Evolutionary conservation across 164 flowering plant genomes (phyloP).

Genomic region (Vitis labrusca): DNA sequence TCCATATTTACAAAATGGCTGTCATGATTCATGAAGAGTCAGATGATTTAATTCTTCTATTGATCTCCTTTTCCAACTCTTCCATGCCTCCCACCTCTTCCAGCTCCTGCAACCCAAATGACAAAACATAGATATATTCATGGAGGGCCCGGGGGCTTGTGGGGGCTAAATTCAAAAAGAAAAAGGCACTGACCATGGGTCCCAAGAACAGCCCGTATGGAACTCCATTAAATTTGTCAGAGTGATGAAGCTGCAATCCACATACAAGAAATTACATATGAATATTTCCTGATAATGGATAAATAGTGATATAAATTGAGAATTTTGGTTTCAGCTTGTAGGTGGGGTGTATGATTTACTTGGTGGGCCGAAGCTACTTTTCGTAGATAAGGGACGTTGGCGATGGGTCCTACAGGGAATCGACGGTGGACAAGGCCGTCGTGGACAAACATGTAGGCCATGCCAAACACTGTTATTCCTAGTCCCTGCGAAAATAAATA

Average conservation of each 20-base stretch:
- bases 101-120: conserved; percentile 52
- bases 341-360: conserved; percentile 28
- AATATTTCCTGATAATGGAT: neutral
- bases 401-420: conserved; percentile 93
- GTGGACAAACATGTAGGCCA: conserved; percentile 97
- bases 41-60: conserved; percentile 16
- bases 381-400: conserved; percentile 77
- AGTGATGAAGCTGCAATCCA: conserved; percentile 67
- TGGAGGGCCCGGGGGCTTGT: too few species aligned
- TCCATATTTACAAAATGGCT: too few species aligned
- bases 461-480: conserved; percentile 89
- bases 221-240: conserved; percentile 81
- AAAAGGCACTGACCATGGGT: conserved; percentile 48
- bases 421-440: conserved; percentile 93
- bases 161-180: neutral
- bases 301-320: neutral
- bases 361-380: conserved; percentile 89
- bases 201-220: conserved; percentile 96
- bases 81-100: conserved; percentile 80
- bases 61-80: conserved; percentile 73
- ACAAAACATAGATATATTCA: neutral
- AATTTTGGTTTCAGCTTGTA: neutral
- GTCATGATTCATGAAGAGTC: neutral
- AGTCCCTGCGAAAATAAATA: conserved; percentile 54
- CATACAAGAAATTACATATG: neutral